A percentile compares a stretch with the other conserved stretches of the same genome.
phyloP scores from a whole-genome alignment of 805 yeast genomes.

The Candida arabinofermentans region DNA sequence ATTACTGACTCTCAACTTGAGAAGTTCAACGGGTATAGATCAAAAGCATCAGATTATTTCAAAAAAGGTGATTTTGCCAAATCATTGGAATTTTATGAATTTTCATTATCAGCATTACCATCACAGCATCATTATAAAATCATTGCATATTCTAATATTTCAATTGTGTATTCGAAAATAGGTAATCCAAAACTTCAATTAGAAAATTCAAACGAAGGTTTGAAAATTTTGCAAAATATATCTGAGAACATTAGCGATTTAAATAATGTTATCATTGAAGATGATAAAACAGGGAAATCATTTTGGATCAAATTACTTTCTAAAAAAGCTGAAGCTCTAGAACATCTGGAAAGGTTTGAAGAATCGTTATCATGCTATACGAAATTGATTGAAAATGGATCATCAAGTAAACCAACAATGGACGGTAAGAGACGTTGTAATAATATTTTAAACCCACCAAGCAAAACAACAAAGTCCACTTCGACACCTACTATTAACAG shows the following conservation, averaged over 20 bases:
- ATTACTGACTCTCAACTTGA: conserved; percentile 18
- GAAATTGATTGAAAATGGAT: conserved; percentile 62
- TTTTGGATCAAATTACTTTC: conserved; percentile 71
- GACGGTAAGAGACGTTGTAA: conserved; percentile 83
- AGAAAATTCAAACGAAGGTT: conserved; percentile 43
- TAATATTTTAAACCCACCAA: conserved; percentile 50
- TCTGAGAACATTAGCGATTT: conserved; percentile 18
- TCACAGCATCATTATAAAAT: conserved; percentile 59
- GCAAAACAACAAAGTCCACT: conserved; percentile 29
- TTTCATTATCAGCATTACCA: conserved; percentile 51
- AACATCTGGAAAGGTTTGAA: conserved; percentile 66
- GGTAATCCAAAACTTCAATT: conserved; percentile 64
- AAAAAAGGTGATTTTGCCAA: conserved; percentile 76
- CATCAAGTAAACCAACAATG: conserved; percentile 56
- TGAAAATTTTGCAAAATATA: conserved; percentile 33
- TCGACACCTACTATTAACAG: conserved; percentile 3
- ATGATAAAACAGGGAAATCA: conserved; percentile 53
- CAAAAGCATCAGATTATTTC: conserved; percentile 59
- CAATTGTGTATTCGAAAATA: conserved; percentile 58
- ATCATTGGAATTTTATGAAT: conserved; percentile 59
- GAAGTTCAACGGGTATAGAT: conserved; percentile 45
- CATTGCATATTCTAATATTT: conserved; percentile 70
- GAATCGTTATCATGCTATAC: conserved; percentile 63
- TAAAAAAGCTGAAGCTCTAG: conserved; percentile 80
- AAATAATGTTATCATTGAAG: conserved; percentile 34